A percentile compares a stretch with the other conserved stretches of the same genome.
Evolutionary conservation across 2,329 filamentous ascomycete species (phyloP).

Genomic region (Penicillium glabrum): DNA sequence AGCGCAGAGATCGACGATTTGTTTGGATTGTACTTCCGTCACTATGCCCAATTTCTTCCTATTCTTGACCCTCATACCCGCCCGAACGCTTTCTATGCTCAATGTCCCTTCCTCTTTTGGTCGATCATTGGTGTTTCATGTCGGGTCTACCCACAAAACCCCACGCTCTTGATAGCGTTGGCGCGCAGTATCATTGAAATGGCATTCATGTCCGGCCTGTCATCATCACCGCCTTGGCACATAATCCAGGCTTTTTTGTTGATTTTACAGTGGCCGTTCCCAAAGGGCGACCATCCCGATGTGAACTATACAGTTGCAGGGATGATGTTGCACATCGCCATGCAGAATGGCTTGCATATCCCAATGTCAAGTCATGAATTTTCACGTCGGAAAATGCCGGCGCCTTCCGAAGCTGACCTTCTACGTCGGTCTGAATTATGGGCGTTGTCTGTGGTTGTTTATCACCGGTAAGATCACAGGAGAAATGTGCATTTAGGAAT

Average conservation of each 20-base stretch:
- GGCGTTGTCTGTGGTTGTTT: constrained; percentile 41
- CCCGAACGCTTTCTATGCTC: constrained; percentile 72
- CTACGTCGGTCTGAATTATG: constrained; percentile 40
- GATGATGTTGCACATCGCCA: constrained; percentile 42
- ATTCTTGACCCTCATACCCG: constrained; percentile 51
- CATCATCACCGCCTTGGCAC: constrained; percentile 31
- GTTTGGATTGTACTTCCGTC: constrained; percentile 38
- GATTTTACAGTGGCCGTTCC: constrained; percentile 43
- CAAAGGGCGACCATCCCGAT: constrained; percentile 36
- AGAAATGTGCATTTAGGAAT: neutral
- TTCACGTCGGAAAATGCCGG: constrained; percentile 32
- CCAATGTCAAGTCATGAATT: constrained; percentile 46
- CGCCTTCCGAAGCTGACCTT: constrained; percentile 35
- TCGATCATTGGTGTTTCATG: constrained; percentile 51
- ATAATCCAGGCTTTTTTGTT: constrained; percentile 40
- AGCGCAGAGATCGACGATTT: constrained; percentile 39
- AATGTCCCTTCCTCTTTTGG: constrained; percentile 84
- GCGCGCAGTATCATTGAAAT: constrained; percentile 36
- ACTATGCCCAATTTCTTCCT: constrained; percentile 40
- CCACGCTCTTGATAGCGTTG: constrained; percentile 38
- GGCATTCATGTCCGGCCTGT: constrained; percentile 35
- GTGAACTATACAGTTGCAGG: constrained; percentile 38
- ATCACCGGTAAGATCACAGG: constrained; percentile 35
- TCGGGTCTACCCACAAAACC: constrained; percentile 39
- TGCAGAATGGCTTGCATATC: constrained; percentile 45